Evolutionary conservation across 1,139 yeast species (phyloP), one percentile per base, ranked within the genome.

Genomic region (Fermentozyma sake): DNA sequence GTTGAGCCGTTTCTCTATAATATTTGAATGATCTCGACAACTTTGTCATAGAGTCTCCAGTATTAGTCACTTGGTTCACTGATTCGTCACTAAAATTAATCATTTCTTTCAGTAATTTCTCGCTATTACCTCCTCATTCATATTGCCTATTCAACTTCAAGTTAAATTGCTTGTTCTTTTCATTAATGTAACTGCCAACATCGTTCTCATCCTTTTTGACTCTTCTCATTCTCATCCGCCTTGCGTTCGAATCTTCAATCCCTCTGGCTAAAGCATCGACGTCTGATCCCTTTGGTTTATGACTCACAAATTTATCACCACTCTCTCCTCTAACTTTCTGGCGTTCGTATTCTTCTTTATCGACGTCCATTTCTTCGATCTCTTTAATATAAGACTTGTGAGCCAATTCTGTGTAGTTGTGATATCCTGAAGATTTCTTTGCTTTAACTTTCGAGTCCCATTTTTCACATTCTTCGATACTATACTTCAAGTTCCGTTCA

Each of bases 151-250:
- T 65, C 39, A 86, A 58, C 45, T 83, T 83, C 51, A 71, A 73
- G 54, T 85, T 86, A 55, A 85, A 86, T 45, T 80, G 82, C 46
- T 71, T 72, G 62, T 86, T 86, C 53, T 79, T 81, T 34, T 81
- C 89, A 48, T 82, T 85, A 48, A 86, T 74, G 45, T 51, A 61
- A 18, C 55, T 45, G 6, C 62, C 68, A 7, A 53, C 65, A 4
- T 57, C 51, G 7, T 42, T 65, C 8, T 58, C 65, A 11, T 45
- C 60, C 5, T 45, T 44, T 19, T 48, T 46, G 29, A 46, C 55
- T 22, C 67, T 56, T 30, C 61, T 55, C 33, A 48, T 35, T 43
- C 43, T 51, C 44, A 44, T 41, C 23, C 56, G 51, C 17, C 55
- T 34, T 5, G 42, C 51, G 25, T 61, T 66, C 25, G 63, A 61